Evolutionary conservation across 345 rosid genomes (phyloP).

Genomic region (Eucalyptus pumila): DNA sequence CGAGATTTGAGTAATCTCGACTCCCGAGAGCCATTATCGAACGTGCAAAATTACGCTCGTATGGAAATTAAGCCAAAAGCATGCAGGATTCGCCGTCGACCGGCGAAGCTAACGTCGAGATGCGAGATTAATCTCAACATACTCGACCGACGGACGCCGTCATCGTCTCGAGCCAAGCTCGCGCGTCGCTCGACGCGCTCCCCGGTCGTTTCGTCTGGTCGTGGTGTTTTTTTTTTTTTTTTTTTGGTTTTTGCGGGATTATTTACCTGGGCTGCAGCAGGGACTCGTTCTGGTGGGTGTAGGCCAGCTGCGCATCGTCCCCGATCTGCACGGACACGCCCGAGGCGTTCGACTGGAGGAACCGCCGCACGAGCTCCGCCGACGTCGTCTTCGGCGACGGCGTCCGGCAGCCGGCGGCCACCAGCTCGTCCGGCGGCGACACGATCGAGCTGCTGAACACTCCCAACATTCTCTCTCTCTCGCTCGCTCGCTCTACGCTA

Average conservation of each 20-base stretch:
- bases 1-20: neutral
- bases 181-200: neutral
- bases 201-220: neutral
- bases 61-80: neutral
- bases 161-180: neutral
- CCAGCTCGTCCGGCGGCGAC: constrained; percentile 92
- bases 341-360: constrained; percentile 41
- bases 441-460: constrained; percentile 69
- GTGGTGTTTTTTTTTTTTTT: neutral
- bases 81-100: neutral
- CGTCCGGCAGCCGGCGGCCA: constrained; percentile 89
- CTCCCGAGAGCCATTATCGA: neutral
- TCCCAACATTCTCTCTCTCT: constrained; percentile 54
- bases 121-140: neutral
- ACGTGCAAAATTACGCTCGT: neutral
- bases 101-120: neutral
- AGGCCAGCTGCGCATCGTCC: constrained; percentile 61
- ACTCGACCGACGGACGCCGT: neutral
- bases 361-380: constrained; percentile 45
- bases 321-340: constrained; percentile 67
- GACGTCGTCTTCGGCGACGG: constrained; percentile 81
- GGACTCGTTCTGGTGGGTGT: constrained; percentile 66
- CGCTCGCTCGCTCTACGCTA: neutral
- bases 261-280: constrained; percentile 64
- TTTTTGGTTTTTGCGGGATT: neutral